phyloP scores from a whole-genome alignment of 2,329 filamentous ascomycete genomes.

The Elsinoe australis region DNA sequence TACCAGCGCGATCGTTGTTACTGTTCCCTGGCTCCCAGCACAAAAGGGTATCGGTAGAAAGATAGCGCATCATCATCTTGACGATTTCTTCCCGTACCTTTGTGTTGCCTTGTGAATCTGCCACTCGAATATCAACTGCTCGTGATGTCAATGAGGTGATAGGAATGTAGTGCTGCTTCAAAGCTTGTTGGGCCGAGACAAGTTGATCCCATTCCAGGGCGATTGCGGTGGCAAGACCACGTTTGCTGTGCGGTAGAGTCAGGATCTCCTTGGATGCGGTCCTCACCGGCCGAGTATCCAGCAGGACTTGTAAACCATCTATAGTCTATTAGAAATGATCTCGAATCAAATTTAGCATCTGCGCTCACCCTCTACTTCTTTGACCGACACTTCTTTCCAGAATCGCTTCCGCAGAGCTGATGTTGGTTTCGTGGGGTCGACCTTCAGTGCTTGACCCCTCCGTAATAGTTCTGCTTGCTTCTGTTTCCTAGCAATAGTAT shows the following conservation, averaged over 20 bases:
- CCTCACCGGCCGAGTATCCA: conserved; percentile 73
- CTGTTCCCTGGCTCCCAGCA: conserved; percentile 69
- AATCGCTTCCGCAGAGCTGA: conserved; percentile 62
- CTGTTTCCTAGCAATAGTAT: conserved; percentile 42
- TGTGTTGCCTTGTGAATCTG: conserved; percentile 49
- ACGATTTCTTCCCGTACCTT: conserved; percentile 58
- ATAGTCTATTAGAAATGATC: conserved; percentile 8
- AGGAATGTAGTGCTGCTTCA: conserved; percentile 80
- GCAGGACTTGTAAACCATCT: conserved; percentile 56
- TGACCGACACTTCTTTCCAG: conserved; percentile 76
- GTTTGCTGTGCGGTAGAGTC: conserved; percentile 65
- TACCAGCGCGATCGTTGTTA: conserved; percentile 37
- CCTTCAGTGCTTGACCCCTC: conserved; percentile 38
- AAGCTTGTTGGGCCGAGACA: conserved; percentile 70
- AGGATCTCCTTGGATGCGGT: conserved; percentile 66
- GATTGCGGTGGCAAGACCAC: conserved; percentile 72
- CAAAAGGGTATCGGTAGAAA: conserved; percentile 84
- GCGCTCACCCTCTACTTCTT: conserved; percentile 54
- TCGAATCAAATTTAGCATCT: background rate
- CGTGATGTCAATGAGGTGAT: conserved; percentile 78
- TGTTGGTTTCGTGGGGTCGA: conserved; percentile 39
- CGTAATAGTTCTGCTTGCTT: conserved; percentile 45
- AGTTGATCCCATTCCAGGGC: conserved; percentile 91
- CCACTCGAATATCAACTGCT: conserved; percentile 68
- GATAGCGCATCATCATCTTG: conserved; percentile 67